These are phyloP conservation scores for Xylaria sp. DNA, from an alignment of 2,329 filamentous ascomycete genomes.

Conservation along the genomic window DNA sequence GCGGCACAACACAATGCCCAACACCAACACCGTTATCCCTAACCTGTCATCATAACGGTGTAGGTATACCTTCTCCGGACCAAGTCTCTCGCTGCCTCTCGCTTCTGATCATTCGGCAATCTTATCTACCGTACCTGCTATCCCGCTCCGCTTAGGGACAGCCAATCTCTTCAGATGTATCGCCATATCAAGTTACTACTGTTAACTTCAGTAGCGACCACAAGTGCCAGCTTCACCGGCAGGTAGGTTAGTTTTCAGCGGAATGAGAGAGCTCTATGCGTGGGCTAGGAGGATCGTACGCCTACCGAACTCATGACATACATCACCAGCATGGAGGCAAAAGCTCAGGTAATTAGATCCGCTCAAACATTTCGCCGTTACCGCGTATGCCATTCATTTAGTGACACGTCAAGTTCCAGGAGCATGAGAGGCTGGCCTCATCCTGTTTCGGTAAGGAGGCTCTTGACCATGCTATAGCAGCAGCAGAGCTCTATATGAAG, in stretches of 20 bases:
- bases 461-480: slow-evolving; percentile 77
- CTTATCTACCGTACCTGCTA: background rate
- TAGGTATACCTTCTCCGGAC: background rate
- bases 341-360: slow-evolving; percentile 53
- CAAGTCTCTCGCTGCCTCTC: background rate
- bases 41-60: background rate
- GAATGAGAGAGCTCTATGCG: background rate
- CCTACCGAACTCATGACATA: slow-evolving; percentile 10
- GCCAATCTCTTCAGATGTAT: slow-evolving; percentile 22
- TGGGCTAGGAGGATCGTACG: background rate
- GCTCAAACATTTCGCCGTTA: slow-evolving; percentile 9
- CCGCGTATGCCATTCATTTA: slow-evolving; percentile 18
- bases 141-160: slow-evolving; percentile 13
- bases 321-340: slow-evolving; percentile 55
- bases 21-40: background rate
- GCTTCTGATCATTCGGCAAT: background rate
- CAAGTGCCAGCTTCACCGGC: slow-evolving; percentile 3
- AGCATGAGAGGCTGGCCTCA: slow-evolving; percentile 57
- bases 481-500: slow-evolving; percentile 84
- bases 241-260: background rate
- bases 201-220: slow-evolving; percentile 21
- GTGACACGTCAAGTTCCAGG: slow-evolving; percentile 51
- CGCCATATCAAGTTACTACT: slow-evolving; percentile 14
- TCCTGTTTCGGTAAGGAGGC: slow-evolving; percentile 70
- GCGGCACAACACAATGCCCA: slow-evolving; percentile 6